Evolutionary conservation across 2,329 filamentous ascomycete species (phyloP).

Genomic region (Cytospora leucostoma): DNA sequence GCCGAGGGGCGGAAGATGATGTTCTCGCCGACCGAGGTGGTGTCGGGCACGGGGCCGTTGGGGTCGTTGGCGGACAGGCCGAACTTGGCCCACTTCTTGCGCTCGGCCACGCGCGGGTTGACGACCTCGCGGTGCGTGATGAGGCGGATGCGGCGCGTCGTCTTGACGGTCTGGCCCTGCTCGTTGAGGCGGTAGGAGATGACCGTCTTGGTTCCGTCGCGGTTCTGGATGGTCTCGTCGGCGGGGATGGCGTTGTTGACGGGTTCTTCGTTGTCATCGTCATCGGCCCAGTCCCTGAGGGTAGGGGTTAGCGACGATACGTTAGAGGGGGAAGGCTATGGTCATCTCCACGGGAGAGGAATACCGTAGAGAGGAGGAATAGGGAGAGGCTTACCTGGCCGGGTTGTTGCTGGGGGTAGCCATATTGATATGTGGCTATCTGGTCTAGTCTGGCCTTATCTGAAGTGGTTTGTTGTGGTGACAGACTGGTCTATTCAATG

Average conservation of each 20-base stretch:
- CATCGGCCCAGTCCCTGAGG: constrained; percentile 83
- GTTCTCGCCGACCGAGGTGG: constrained; percentile 94
- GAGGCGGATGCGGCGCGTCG: constrained; percentile 90
- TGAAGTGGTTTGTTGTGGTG: neutral
- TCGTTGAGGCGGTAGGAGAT: constrained; percentile 91
- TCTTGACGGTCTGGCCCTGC: constrained; percentile 93
- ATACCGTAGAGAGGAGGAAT: neutral
- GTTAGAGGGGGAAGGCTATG: constrained; percentile 3
- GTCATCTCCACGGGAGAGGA: neutral
- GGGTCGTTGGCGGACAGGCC: constrained; percentile 84
- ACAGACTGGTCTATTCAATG: neutral
- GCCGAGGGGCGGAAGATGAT: constrained; percentile 92
- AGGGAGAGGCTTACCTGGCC: constrained; percentile 13
- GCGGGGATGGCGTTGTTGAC: constrained; percentile 68
- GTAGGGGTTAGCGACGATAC: neutral
- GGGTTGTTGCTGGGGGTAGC: constrained; percentile 19
- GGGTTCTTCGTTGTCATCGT: constrained; percentile 86
- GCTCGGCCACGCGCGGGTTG: constrained; percentile 94
- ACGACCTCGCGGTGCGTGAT: constrained; percentile 90
- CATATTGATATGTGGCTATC: neutral
- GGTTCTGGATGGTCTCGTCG: constrained; percentile 89
- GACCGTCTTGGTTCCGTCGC: constrained; percentile 96
- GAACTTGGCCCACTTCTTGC: constrained; percentile 92
- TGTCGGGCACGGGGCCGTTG: constrained; percentile 80
- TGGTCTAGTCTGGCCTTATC: constrained; percentile 1